These are phyloP conservation scores for Collybia nuda DNA, from an alignment of 768 basidiomycete species.

Conservation along the genomic window DNA sequence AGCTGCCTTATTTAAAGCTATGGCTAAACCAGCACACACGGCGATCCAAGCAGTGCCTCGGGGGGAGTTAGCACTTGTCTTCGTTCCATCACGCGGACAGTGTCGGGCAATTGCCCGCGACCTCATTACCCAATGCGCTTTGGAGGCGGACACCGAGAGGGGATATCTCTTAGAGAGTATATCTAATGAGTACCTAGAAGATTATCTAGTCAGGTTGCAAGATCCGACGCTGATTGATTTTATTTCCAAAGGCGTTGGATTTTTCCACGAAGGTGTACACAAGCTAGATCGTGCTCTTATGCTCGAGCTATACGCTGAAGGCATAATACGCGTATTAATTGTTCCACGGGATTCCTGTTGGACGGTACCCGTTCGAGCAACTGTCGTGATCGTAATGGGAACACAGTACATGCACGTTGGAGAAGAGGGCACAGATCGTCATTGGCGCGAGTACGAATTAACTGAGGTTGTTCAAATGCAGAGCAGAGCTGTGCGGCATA, in stretches of 20 bases:
- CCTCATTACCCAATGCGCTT: constrained; percentile 83
- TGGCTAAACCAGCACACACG: constrained; percentile 87
- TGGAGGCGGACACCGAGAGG: constrained; percentile 64
- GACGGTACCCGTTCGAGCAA: constrained; percentile 83
- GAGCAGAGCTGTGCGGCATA: constrained; percentile 72
- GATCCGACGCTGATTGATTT: constrained; percentile 69
- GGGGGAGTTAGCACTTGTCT: constrained; percentile 66
- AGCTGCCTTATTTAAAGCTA: constrained; percentile 82
- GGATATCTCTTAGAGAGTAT: constrained; percentile 64
- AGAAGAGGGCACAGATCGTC: constrained; percentile 52
- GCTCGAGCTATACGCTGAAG: constrained; percentile 80
- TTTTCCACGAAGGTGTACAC: constrained; percentile 76
- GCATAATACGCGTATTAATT: constrained; percentile 76
- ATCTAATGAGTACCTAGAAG: constrained; percentile 55
- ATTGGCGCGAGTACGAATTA: constrained; percentile 77
- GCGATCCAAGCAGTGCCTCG: constrained; percentile 53
- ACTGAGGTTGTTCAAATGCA: constrained; percentile 92
- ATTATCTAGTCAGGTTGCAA: constrained; percentile 55
- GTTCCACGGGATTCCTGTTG: constrained; percentile 85
- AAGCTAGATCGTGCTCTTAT: constrained; percentile 69
- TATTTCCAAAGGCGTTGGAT: constrained; percentile 82
- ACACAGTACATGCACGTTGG: constrained; percentile 76
- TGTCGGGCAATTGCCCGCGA: constrained; percentile 76
- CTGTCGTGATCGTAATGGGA: constrained; percentile 85
- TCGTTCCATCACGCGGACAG: constrained; percentile 84